A percentile compares a stretch with the other conserved stretches of the same genome.
Evolutionary conservation across 306 rosid genomes (phyloP).

Genomic region (Rosa chinensis): DNA sequence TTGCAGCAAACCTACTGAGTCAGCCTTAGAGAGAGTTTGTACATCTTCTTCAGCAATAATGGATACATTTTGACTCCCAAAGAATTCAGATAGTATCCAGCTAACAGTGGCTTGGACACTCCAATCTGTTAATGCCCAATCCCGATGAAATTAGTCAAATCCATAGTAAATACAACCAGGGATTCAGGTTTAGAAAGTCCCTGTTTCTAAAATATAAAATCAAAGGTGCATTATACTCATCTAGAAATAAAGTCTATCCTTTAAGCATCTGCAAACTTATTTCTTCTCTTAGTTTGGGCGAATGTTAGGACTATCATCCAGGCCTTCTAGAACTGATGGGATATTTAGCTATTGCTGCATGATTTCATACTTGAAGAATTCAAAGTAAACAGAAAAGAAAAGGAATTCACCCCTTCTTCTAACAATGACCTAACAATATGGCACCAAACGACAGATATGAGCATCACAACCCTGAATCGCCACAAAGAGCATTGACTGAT

Average conservation of each 20-base stretch:
- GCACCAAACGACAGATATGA: background rate
- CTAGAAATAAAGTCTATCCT: background rate
- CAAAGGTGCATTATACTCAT: background rate
- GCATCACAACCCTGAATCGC: background rate
- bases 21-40: slow-evolving; percentile 54
- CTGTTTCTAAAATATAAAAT: background rate
- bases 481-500: background rate
- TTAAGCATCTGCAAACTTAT: background rate
- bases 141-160: slow-evolving; percentile 29
- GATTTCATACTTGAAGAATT: background rate
- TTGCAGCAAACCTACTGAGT: slow-evolving; percentile 53
- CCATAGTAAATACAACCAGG: background rate
- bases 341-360: background rate
- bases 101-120: slow-evolving; percentile 86
- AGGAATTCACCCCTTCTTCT: background rate
- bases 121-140: slow-evolving; percentile 58
- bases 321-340: background rate
- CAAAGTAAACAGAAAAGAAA: background rate
- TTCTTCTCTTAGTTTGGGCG: background rate
- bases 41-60: slow-evolving; percentile 87
- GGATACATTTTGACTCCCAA: slow-evolving; percentile 68
- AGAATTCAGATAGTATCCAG: slow-evolving; percentile 64
- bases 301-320: background rate
- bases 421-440: background rate
- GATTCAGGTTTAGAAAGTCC: background rate